Base-by-base conservation (phyloP, 2,329 filamentous ascomycete genomes). In the Clarireedia sp. region DNA sequence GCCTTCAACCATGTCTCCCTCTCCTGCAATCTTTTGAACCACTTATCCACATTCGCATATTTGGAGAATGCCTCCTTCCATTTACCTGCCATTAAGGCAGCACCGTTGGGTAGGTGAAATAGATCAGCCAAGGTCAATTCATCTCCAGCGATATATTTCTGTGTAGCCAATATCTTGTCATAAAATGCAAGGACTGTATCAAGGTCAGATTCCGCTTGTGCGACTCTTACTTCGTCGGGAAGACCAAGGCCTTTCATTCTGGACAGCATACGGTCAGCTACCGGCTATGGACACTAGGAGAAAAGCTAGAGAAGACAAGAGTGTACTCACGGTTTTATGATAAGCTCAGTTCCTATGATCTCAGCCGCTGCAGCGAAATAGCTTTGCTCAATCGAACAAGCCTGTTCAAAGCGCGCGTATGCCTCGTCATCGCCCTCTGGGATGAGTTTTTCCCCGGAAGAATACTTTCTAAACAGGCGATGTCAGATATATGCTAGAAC, bases 71-170 rank as follows among this genome's bases (percentile, higher is more conserved):
- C 14, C 5, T 56, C 48, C 9, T 17, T 24, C n/a, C 43, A 62
- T 33, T 63, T 63, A 12, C 57, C 7, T 16, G 37, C 47, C 48
- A 57, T 62, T 3, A 58, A 54, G 40, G 63, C 54, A 1, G 44
- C 48, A 19, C 59, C 62, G 46, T 65, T 62, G 3, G 65, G 62
- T 10, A 67, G 36, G 40, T 67, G 65, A 54, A 62, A 64, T 17
- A 68, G 44, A 57, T 68, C 65, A 26, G 58, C 66, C 14, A 68
- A 38, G 19, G 66, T 62, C 17, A 67, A 3, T 41, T 65, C 54
- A 23, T 67, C 54, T 33, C 64, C 66, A 48, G 60, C 62, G 40
- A 68, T 58, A 56, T 66, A 68, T n/a, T 56, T 40, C 40, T 63
- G 60, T 21, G 63, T 64, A 16, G 60, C 40, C 2, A 68, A 59